These are phyloP conservation scores for Eleusine coracana DNA, from an alignment of 176 grass and related monocot species.

Conservation along the genomic window DNA sequence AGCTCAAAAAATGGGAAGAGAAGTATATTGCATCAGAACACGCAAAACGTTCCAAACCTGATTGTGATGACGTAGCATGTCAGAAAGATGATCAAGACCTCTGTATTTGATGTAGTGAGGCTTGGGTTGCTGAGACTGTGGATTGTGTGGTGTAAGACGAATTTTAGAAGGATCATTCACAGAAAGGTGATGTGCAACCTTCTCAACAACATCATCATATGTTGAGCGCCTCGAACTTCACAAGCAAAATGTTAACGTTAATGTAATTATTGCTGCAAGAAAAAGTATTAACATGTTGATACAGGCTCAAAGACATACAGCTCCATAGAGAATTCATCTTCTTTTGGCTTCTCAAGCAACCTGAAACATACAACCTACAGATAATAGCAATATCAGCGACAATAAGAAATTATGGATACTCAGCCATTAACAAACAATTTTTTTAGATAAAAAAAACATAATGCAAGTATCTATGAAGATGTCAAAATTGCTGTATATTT, in stretches of 20 bases:
- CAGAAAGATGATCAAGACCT: conserved; percentile 60
- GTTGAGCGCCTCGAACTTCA: conserved; percentile 69
- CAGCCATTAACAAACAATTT: background rate
- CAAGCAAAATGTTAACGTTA: conserved; percentile 32
- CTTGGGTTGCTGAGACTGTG: conserved; percentile 60
- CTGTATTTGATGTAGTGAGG: conserved; percentile 73
- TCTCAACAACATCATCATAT: conserved; percentile 87
- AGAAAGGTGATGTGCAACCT: conserved; percentile 65
- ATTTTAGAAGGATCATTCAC: conserved; percentile 78
- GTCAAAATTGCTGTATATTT: background rate
- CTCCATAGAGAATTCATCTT: conserved; percentile 67
- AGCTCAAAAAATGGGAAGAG: conserved; percentile 32
- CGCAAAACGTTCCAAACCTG: conserved; percentile 52
- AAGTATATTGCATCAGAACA: background rate
- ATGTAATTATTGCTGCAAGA: background rate
- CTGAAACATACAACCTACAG: conserved; percentile 70
- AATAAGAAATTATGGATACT: background rate
- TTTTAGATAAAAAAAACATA: too few species aligned
- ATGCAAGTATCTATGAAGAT: background rate
- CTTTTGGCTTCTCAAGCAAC: conserved; percentile 70
- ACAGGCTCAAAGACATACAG: conserved; percentile 55
- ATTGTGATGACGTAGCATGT: conserved; percentile 61
- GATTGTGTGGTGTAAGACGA: conserved; percentile 72
- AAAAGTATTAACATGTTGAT: background rate
- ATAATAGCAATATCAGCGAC: background rate